Percentiles rank a stretch among this genome's conserved stretches.
Evolutionary conservation across 2,329 filamentous ascomycete genomes (phyloP).

Genomic region (Aspergillus sp.): DNA sequence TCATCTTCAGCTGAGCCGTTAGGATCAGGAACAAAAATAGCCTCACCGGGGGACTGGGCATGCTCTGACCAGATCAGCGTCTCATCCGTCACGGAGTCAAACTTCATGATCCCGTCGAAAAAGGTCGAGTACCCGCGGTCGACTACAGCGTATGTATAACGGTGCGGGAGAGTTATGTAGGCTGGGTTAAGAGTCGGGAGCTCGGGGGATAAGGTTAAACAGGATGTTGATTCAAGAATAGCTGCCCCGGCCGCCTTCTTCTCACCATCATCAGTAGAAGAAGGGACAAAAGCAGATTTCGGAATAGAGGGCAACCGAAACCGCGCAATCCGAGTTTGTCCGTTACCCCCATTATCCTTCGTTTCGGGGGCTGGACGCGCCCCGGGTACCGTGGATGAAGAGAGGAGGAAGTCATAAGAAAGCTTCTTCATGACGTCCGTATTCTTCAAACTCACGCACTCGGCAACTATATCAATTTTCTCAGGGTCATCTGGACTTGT

Average conservation of each 20-base stretch:
- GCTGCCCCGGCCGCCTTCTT: constrained; percentile 8
- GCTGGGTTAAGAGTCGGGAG: constrained; percentile 53
- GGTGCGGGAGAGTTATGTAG: constrained; percentile 45
- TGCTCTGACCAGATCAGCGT: constrained; percentile 46
- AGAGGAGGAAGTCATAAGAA: constrained; percentile 70
- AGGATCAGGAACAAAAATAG: constrained; percentile 51
- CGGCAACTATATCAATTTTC: constrained; percentile 59
- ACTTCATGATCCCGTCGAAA: constrained; percentile 54
- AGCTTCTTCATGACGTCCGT: constrained; percentile 65
- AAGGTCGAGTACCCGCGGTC: constrained; percentile 51
- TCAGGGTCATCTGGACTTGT: constrained; percentile 31
- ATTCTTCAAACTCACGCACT: constrained; percentile 64
- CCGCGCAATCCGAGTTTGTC: constrained; percentile 30
- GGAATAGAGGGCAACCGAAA: constrained; percentile 40
- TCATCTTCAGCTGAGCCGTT: constrained; percentile 48
- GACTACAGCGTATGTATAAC: constrained; percentile 51
- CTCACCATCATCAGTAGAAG: not conserved
- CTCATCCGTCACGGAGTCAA: constrained; percentile 48
- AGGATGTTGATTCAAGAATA: constrained; percentile 27
- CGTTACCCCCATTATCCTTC: constrained; percentile 17
- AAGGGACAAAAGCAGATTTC: constrained; percentile 3
- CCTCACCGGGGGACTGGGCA: constrained; percentile 54
- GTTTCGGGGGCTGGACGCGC: constrained; percentile 30
- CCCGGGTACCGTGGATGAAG: constrained; percentile 46
- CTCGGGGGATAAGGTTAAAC: constrained; percentile 38